Evolutionary conservation across 2,329 filamentous ascomycete species (phyloP), one percentile per base, ranked within the genome.

Genomic region (Cylindrodendrum hubeiense): DNA sequence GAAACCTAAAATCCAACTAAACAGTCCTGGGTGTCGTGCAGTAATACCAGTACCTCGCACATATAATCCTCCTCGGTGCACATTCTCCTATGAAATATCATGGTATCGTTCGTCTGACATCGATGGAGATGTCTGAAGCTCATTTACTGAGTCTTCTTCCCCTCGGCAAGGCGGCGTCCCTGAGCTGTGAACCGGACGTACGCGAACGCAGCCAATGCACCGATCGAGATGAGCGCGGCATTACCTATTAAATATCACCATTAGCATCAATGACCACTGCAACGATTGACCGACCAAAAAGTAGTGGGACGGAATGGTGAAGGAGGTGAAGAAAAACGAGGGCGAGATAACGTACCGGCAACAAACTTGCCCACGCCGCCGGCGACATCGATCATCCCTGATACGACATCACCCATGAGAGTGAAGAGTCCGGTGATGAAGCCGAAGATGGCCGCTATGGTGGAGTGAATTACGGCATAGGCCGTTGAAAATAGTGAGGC

Each of bases 281-380:
- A 30, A 12, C 28, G 9, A 12, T 30, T 10, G 28, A 9, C 28
- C 7, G 12, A 13, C 19, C 34, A 26, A 26, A 13, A 26, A 26
- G n/a, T 17, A 17, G n/a, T 47, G 22, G 10, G 9, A 37, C 17
- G 30, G 24, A 34, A 46, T 22, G 10, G 24, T 19, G n/a, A 2
- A 52, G n/a, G 46, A 43, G 9, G 33, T 10, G 4, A n/a, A n/a
- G 6, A 3, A 1, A 51, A 19, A 15, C 22, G 21, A 9, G 13
- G 13, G 26, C 15, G 10, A 21, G 4, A 15, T 9, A 21, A 74
- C 79, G 66, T 71, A 82, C 81, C 75, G 6, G 78, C 61, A 39
- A 83, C 55, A 63, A 83, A 82, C 58, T 80, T 81, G 65, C 79
- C 77, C 28, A 81, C 70, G 21, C 81, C 80, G 9, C 79, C 78